These are phyloP conservation scores for Zygoascus flipseniorum DNA, from an alignment of 805 yeast genomes.

Conservation along the genomic window DNA sequence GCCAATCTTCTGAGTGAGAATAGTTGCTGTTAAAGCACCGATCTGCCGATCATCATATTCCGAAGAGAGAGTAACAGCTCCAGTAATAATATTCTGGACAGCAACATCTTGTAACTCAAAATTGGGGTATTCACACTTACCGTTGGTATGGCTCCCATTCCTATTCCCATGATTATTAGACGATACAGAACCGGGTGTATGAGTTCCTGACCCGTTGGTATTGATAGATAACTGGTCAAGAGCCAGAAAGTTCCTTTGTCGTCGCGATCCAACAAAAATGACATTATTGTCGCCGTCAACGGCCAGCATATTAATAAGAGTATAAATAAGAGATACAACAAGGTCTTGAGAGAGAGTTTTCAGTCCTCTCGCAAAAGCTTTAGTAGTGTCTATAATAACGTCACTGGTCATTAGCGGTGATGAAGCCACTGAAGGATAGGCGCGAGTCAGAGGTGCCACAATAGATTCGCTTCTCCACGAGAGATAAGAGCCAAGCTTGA, in stretches of 20 bases:
- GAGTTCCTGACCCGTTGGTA: neutral
- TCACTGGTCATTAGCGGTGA: conserved; percentile 40
- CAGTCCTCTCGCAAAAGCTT: conserved; percentile 56
- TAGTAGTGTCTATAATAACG: conserved; percentile 46
- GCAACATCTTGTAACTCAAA: conserved; percentile 21
- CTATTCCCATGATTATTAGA: neutral
- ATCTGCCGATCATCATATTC: conserved; percentile 64
- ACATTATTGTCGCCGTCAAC: conserved; percentile 32
- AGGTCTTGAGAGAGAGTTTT: conserved; percentile 69
- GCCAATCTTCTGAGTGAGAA: conserved; percentile 67
- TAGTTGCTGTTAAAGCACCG: conserved; percentile 67
- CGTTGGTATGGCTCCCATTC: neutral
- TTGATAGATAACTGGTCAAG: conserved; percentile 8
- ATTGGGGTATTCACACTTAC: neutral
- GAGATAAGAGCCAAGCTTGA: conserved; percentile 50
- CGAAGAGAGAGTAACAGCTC: conserved; percentile 58
- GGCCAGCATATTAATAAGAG: conserved; percentile 65
- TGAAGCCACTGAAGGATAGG: conserved; percentile 37
- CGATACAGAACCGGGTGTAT: neutral
- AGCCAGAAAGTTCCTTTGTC: conserved; percentile 4
- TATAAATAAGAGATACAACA: conserved; percentile 74
- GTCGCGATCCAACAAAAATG: conserved; percentile 3
- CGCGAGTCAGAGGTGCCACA: conserved; percentile 26
- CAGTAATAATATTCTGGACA: conserved; percentile 59
- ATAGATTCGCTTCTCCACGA: conserved; percentile 27